Evolutionary conservation across 176 grass and related monocot species (phyloP).

Genomic region (Juncus inflexus): DNA sequence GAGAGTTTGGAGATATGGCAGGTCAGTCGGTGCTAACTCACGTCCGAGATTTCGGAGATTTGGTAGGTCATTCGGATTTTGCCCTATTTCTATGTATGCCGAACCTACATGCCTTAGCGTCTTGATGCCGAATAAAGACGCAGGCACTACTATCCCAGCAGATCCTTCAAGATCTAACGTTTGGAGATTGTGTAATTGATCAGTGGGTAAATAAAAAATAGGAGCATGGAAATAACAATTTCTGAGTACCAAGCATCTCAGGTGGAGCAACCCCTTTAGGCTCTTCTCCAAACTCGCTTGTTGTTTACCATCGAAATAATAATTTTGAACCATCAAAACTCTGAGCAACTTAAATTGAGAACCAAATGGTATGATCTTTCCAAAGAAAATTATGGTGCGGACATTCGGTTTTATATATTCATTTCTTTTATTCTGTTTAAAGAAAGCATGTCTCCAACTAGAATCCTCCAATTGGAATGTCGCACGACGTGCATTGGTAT

Average conservation of each 20-base stretch:
- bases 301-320: background rate
- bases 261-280: background rate
- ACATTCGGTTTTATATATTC: background rate
- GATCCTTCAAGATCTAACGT: background rate
- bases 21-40: background rate
- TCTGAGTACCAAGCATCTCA: background rate
- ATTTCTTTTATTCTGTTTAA: background rate
- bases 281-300: background rate
- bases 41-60: background rate
- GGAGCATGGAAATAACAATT: background rate
- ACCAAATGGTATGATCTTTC: background rate
- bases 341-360: background rate
- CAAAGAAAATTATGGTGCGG: background rate
- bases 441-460: background rate
- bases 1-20: background rate
- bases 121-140: background rate
- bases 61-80: background rate
- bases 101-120: slow-evolving; percentile 5
- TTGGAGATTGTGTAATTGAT: background rate
- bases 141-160: background rate
- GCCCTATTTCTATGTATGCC: background rate
- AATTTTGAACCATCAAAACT: background rate
- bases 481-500: background rate
- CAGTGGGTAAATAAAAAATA: background rate
- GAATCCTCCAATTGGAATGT: background rate